Conservation (phyloP, 306 rosid species). For the Rubus parviflorus region DNA sequence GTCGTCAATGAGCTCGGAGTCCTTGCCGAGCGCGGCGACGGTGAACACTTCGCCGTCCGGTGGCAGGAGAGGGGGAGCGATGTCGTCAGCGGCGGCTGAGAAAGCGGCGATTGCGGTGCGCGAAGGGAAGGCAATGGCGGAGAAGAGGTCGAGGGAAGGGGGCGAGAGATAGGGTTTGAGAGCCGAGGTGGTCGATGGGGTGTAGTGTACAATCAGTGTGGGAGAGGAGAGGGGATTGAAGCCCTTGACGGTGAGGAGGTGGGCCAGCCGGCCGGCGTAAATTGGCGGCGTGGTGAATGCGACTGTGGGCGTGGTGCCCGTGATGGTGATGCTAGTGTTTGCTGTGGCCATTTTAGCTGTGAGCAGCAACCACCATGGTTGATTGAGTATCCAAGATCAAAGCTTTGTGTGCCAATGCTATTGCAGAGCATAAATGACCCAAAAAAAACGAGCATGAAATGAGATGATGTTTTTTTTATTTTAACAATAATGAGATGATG, state of each 20-base stretch:
- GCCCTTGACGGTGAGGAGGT: conserved; percentile 43
- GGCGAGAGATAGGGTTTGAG: conserved; percentile 49
- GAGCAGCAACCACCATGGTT: too few species aligned
- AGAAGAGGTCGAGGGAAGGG: conserved; percentile 41
- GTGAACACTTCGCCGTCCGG: conserved; percentile 42
- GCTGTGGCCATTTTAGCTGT: background rate
- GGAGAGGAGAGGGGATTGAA: conserved; percentile 61
- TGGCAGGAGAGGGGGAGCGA: conserved; percentile 47
- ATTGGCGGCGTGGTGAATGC: conserved; percentile 74
- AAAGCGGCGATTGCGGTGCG: conserved; percentile 56
- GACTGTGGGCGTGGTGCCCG: conserved; percentile 24
- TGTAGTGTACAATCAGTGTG: conserved; percentile 47
- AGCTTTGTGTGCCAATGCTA: too few species aligned
- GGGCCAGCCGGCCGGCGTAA: conserved; percentile 60
- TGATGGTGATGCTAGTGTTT: background rate
- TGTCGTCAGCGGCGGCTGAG: conserved; percentile 40
- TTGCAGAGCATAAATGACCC: too few species aligned
- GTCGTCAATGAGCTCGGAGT: conserved; percentile 56
- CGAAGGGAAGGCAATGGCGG: conserved; percentile 80
- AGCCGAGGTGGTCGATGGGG: conserved; percentile 33
- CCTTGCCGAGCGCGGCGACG: conserved; percentile 74
- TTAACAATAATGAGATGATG: too few species aligned
- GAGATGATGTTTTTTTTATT: too few species aligned
- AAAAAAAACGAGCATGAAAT: too few species aligned
- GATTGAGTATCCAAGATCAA: too few species aligned